phyloP scores from a whole-genome alignment of 2,329 filamentous ascomycete genomes.

The Fusarium avenaceum region DNA sequence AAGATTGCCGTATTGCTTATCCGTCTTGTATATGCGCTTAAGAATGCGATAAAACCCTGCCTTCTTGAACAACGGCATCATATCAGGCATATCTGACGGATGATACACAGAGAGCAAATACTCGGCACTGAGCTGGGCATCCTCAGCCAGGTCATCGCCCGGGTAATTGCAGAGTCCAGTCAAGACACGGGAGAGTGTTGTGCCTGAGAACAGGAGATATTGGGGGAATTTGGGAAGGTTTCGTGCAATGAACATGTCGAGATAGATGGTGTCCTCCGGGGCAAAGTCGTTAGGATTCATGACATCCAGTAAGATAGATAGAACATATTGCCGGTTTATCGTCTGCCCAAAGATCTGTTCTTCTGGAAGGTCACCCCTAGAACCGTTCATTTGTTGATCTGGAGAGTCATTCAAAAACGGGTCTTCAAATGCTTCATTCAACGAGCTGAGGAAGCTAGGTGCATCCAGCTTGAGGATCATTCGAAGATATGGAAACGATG shows the following conservation, averaged over 20 bases:
- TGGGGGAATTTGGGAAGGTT: conserved; percentile 97
- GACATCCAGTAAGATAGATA: conserved; percentile 90
- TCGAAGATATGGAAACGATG: conserved; percentile 86
- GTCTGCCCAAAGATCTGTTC: conserved; percentile 77
- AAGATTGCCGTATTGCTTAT: conserved; percentile 83
- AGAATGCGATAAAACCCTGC: conserved; percentile 92
- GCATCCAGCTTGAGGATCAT: conserved; percentile 90
- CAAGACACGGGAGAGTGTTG: conserved; percentile 84
- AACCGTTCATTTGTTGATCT: conserved; percentile 69
- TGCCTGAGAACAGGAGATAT: conserved; percentile 91
- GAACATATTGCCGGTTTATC: conserved; percentile 91
- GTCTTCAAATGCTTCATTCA: conserved; percentile 98
- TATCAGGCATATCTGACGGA: conserved; percentile 80
- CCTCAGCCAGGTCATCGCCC: conserved; percentile 83
- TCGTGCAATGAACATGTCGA: conserved; percentile 98
- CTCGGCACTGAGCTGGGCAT: conserved; percentile 96
- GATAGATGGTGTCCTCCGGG: conserved; percentile 86
- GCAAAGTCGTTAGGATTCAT: conserved; percentile 85
- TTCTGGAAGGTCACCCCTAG: conserved; percentile 67
- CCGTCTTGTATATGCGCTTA: conserved; percentile 86
- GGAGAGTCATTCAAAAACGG: conserved; percentile 87
- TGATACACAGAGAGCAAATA: conserved; percentile 95
- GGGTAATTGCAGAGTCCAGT: conserved; percentile 88
- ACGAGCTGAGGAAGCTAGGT: conserved; percentile 90
- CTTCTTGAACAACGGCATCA: conserved; percentile 82